Percentiles rank a stretch among this genome's conserved stretches.
Conservation (phyloP, 441 rosid genomes). For the Codiaeum variegatum region DNA sequence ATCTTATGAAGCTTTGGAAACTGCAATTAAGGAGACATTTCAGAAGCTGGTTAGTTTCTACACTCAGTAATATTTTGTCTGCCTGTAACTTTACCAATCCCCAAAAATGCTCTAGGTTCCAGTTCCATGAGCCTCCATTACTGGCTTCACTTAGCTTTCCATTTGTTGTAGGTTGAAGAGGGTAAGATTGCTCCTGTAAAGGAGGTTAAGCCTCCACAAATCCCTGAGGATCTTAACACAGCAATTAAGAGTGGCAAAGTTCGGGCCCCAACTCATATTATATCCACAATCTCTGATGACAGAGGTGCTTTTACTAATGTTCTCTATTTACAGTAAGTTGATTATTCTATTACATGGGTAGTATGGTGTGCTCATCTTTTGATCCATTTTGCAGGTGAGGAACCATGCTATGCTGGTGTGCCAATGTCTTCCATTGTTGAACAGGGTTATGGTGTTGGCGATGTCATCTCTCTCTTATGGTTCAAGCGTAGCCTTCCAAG, state of each 20-base stretch:
- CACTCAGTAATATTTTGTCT: background rate
- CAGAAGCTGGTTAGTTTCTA: constrained; percentile 64
- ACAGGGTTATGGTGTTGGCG: constrained; percentile 87
- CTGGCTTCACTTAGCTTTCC: constrained; percentile 12
- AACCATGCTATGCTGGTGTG: constrained; percentile 95
- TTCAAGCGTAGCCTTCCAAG: constrained; percentile 97
- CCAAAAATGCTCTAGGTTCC: background rate
- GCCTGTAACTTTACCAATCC: background rate
- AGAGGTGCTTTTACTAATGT: constrained; percentile 48
- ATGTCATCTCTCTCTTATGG: constrained; percentile 92
- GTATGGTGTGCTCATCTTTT: constrained; percentile 11
- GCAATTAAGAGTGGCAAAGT: constrained; percentile 97
- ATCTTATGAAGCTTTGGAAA: constrained; percentile 79
- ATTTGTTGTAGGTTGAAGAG: constrained; percentile 52
- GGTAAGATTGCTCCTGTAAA: constrained; percentile 66
- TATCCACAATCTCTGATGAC: constrained; percentile 93
- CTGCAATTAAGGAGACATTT: constrained; percentile 76
- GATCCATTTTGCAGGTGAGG: constrained; percentile 60
- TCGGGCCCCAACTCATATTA: constrained; percentile 91
- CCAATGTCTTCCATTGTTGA: constrained; percentile 95
- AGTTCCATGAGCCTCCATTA: constrained; percentile 4
- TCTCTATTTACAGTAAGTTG: constrained; percentile 1
- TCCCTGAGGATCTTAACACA: constrained; percentile 86
- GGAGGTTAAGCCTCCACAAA: constrained; percentile 79
- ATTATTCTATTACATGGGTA: constrained; percentile 8